Base-by-base conservation (phyloP, 1,139 yeast genomes). In the Candida neerlandica region DNA sequence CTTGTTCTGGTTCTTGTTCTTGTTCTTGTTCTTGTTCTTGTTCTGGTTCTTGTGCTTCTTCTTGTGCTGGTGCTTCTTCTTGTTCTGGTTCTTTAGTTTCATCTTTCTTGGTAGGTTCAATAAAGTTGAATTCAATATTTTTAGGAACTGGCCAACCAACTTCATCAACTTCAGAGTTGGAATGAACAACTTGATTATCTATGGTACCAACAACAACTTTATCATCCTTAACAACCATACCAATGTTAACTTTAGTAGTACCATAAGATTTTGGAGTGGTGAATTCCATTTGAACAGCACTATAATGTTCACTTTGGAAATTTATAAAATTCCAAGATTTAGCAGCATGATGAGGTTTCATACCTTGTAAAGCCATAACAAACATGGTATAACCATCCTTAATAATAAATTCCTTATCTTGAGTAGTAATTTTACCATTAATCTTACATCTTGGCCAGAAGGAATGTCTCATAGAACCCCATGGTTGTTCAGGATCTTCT, bases 261-360 rank as follows among this genome's bases (percentile, higher is more conserved):
- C 89, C 96, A 65, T 94, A 94, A 1, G 97, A 86, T 50, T 75
- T 84, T 23, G 99, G 99, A 6, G 99, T 95, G 46, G 94, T 88
- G 73, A 90, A 94, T 69, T 94, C 97, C 98, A 94, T 94, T 58
- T 89, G 82, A 21, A 91, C 84, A 6, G 89, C 96, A 35, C 94
- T 78, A 60, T 79, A 75, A 39, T 84, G 75, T 44, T 84, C 80
- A 21, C 96, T 87, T 65, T 90, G 97, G 78, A 89, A 92, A 70
- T 89, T 89, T 58, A 89, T 71, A 67, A 94, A 94, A 71, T 94
- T 95, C 99, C 99, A 94, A 21, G 91, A 73, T 56, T 96, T 89
- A 50, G 99, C 99, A 33, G 97, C 97, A 69, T 94, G 99, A 69
- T 94, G 98, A 12, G 99, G 99, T 70, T 94, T 94, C 98, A 94